Percentiles rank a stretch among this genome's conserved stretches.
Evolutionary conservation across 768 basidiomycete species (phyloP).

Genomic region (Xerocomus brunneocitrinus): DNA sequence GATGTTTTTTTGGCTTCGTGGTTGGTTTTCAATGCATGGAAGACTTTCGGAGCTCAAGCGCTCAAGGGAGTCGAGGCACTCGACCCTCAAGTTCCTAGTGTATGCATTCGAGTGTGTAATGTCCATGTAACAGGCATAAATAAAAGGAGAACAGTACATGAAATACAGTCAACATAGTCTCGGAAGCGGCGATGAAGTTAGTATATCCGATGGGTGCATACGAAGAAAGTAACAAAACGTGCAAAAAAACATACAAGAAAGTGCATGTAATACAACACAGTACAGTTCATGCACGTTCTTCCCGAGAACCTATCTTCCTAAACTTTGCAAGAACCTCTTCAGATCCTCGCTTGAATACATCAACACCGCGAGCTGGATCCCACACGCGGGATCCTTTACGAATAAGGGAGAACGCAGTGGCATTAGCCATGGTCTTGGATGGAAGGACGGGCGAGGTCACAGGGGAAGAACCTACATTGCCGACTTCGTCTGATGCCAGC

Average conservation of each 20-base stretch:
- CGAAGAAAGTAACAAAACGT: conserved; percentile 1
- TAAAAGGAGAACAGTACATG: neutral
- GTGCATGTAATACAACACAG: neutral
- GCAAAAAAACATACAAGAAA: neutral
- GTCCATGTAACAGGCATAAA: neutral
- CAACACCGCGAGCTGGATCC: conserved; percentile 83
- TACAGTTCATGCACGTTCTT: conserved; percentile 36
- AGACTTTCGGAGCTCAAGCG: neutral
- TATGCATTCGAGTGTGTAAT: neutral
- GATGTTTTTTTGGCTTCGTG: neutral
- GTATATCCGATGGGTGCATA: neutral
- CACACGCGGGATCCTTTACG: conserved; percentile 63
- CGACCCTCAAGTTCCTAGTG: neutral
- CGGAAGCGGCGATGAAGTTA: neutral
- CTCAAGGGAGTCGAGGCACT: neutral
- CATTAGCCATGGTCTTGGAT: conserved; percentile 47
- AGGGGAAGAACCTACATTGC: conserved; percentile 3
- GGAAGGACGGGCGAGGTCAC: conserved; percentile 43
- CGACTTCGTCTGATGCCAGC: conserved; percentile 6
- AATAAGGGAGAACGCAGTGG: conserved; percentile 27
- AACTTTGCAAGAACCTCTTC: conserved; percentile 85
- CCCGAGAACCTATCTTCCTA: conserved; percentile 73
- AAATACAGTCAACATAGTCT: neutral
- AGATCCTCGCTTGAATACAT: conserved; percentile 80
- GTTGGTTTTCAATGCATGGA: too few relatives aligned